These are phyloP conservation scores for Cruciata laevipes DNA, from an alignment of 257 asterid genomes.

Conservation along the genomic window DNA sequence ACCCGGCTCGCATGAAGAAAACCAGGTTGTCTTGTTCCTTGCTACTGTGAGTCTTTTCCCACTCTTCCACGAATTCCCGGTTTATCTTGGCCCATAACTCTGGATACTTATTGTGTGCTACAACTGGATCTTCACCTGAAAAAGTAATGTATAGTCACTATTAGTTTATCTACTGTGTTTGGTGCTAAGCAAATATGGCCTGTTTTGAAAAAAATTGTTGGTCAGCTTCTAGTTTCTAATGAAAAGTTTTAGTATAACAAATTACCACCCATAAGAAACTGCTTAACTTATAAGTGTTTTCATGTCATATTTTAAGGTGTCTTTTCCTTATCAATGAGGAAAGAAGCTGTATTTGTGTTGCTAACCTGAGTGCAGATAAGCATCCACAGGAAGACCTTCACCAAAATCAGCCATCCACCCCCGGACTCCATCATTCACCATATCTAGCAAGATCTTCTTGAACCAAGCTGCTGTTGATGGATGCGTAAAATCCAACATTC, in stretches of 20 bases:
- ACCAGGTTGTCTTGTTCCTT: slow-evolving; percentile 47
- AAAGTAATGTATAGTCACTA: slow-evolving; percentile 2
- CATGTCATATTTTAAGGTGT: not conserved
- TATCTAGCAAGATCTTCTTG: slow-evolving; percentile 69
- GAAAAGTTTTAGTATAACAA: not conserved
- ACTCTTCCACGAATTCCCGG: slow-evolving; percentile 73
- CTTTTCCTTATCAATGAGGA: not conserved
- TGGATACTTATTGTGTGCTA: slow-evolving; percentile 83
- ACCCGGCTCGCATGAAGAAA: slow-evolving; percentile 92
- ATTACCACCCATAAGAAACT: not conserved
- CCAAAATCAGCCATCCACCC: slow-evolving; percentile 99
- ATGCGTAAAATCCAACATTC: slow-evolving; percentile 90
- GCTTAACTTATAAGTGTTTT: too few species aligned
- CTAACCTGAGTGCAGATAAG: slow-evolving; percentile 74
- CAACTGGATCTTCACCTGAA: slow-evolving; percentile 88
- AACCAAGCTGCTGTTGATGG: slow-evolving; percentile 70
- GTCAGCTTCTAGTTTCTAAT: too few species aligned
- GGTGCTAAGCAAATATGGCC: not conserved
- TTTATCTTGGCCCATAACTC: slow-evolving; percentile 88
- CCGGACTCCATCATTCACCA: slow-evolving; percentile 92
- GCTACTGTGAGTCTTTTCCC: slow-evolving; percentile 39
- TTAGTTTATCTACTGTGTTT: not conserved
- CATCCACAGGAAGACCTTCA: slow-evolving; percentile 94
- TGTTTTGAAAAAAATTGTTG: too few species aligned
- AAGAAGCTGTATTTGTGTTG: not conserved